Evolutionary conservation across 2,329 filamentous ascomycete genomes (phyloP), one percentile per base, ranked within the genome.

Genomic region (Cladophialophora immunda): DNA sequence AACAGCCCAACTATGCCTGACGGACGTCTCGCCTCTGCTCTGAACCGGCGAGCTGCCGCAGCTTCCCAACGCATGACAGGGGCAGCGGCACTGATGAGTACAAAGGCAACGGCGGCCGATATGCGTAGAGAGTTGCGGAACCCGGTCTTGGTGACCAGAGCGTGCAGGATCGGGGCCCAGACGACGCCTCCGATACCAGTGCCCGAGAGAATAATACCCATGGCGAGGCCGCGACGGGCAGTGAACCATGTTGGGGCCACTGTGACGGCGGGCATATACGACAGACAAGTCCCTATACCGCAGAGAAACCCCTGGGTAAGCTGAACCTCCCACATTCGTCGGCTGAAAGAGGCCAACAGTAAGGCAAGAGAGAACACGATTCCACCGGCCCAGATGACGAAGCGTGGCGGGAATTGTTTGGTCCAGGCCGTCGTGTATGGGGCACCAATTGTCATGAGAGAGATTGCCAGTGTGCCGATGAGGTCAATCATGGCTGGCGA

Each of bases 171-270:
- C 1, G 78, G 77, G 2, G 79, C 76, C 73, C 87, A 90, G 0
- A 85, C 78, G 13, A 90, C 74, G 0, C 87, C 88, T 2, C 87
- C 88, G 0, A 89, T 68, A 0, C 88, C 88, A 29, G 83, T 84
- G 0, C 87, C 87, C 1, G 85, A 82, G 1, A 87, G 83, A 0
- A 83, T 81, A 57, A 90, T 82, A 0, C 87, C 87, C 72, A 87
- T 88, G 11, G 88, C 88, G 4, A 90, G 80, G 58, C 84, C 84
- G 2, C 87, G 79, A 15, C 80, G 80, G 1, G 82, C 83, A 4
- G 81, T 82, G 70, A 90, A 90, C 87, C 87, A 90, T 67, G 89
- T 87, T 2, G 88, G 84, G 0, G 84, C 78, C 47, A 89, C 85
- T 0, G 79, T 78, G 50, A 88, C 83, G 34, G 79, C 81, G 9